These are phyloP conservation scores for Colletotrichum neosansevieriae DNA, from an alignment of 2,329 filamentous ascomycete species.

Conservation along the genomic window DNA sequence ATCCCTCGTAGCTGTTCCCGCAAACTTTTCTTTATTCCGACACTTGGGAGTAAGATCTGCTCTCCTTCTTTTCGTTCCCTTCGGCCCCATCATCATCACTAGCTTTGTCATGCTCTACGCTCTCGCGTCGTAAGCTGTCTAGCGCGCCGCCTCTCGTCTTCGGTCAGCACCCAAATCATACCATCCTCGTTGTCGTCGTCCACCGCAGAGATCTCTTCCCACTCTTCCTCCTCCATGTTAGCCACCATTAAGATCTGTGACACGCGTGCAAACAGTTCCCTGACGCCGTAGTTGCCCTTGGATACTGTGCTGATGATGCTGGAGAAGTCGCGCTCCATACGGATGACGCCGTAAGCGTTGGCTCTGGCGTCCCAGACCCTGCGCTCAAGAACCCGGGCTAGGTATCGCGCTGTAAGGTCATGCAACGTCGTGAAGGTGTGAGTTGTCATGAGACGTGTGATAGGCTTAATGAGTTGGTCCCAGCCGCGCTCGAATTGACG, in stretches of 20 bases:
- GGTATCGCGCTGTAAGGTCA: constrained; percentile 77
- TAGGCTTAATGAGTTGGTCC: constrained; percentile 86
- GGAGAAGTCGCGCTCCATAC: constrained; percentile 86
- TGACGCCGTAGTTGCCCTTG: constrained; percentile 79
- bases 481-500: constrained; percentile 87
- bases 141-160: constrained; percentile 80
- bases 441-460: constrained; percentile 85
- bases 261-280: constrained; percentile 82
- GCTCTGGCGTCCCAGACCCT: constrained; percentile 84
- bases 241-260: constrained; percentile 86
- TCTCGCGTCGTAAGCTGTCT: constrained; percentile 67
- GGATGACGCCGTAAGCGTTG: constrained; percentile 83
- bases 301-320: constrained; percentile 78
- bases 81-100: constrained; percentile 47
- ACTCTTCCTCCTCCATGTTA: constrained; percentile 97
- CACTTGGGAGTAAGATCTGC: too few relatives aligned
- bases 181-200: constrained; percentile 65
- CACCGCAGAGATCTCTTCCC: constrained; percentile 76
- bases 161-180: constrained; percentile 77
- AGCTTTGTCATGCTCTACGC: constrained; percentile 18
- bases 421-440: constrained; percentile 82
- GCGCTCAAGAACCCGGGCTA: constrained; percentile 87
- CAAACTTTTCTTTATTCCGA: constrained; percentile 28
- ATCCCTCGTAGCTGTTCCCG: constrained; percentile 25
- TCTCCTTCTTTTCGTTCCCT: constrained; percentile 38